Evolutionary conservation across 31 red algal species (phyloP).

Genomic region (Porphyra umbilicalis): DNA sequence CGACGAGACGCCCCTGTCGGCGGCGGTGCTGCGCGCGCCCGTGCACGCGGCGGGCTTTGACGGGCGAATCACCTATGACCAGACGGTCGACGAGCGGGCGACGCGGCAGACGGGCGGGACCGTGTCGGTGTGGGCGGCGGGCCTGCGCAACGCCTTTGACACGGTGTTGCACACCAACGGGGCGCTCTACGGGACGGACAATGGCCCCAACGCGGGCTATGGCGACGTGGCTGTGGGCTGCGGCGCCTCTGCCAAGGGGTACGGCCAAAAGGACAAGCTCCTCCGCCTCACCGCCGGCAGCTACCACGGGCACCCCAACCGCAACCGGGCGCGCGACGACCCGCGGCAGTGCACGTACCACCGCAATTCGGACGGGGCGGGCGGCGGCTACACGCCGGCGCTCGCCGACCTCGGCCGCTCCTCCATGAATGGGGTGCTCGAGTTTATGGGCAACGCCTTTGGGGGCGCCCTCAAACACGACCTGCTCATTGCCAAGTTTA

Average conservation of each 20-base stretch:
- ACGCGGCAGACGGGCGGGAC: slow-evolving; percentile 4
- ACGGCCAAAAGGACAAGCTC: slow-evolving; percentile 24
- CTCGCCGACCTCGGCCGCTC: slow-evolving; percentile 34
- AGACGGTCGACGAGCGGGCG: slow-evolving; percentile 2
- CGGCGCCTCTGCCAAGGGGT: slow-evolving; percentile 11
- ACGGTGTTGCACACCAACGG: slow-evolving; percentile 18
- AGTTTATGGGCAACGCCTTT: slow-evolving; percentile 30
- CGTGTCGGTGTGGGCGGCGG: slow-evolving; percentile 23
- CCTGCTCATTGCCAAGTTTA: slow-evolving; percentile 39
- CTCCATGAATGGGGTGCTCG: slow-evolving; percentile 47
- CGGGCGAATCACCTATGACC: slow-evolving; percentile 27
- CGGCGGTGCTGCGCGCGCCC: slow-evolving; percentile 15
- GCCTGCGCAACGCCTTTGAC: slow-evolving; percentile 27
- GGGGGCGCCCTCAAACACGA: slow-evolving; percentile 40
- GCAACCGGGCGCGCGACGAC: slow-evolving; percentile 35
- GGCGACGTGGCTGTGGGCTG: slow-evolving; percentile 7
- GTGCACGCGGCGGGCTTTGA: slow-evolving; percentile 17
- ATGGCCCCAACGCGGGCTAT: slow-evolving; percentile 31
- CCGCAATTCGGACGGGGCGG: slow-evolving; percentile 12
- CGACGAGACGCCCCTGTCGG: slow-evolving; percentile 29
- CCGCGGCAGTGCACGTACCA: slow-evolving; percentile 23
- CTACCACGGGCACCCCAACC: slow-evolving; percentile 48
- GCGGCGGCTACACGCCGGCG: slow-evolving; percentile 28
- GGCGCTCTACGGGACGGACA: slow-evolving; percentile 26
- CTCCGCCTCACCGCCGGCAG: slow-evolving; percentile 1